Base-by-base conservation (phyloP, 495 filamentous ascomycete species). In the Xylaria curta region DNA sequence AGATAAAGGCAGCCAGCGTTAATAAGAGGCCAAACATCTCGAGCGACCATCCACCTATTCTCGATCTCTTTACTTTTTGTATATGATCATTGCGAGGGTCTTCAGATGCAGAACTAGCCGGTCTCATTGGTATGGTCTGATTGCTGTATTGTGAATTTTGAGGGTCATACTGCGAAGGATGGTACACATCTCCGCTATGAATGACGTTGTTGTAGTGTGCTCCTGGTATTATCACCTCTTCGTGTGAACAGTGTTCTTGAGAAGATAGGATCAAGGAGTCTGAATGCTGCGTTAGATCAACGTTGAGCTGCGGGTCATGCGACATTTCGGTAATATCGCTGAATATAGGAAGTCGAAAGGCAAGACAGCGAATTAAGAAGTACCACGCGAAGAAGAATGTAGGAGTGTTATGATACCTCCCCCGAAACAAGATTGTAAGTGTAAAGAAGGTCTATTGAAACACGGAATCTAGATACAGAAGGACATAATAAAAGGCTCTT, bases 1-100 rank as follows among this genome's bases (percentile, higher is more conserved):
- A 56, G 53, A 56, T 56, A 31, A 56, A 56, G 15, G 53, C 24
- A 56, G 24, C 53, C 15, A 56, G 53, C 12, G 24, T 56, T 56
- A 56, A 56, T 3, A 56, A 15, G 4, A 56, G 31, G 4, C 24
- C 53, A 56, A 31, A 0, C 10, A 56, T 13, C 53, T 56, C 53
- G 31, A 56, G 21, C 1, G 53, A 56, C 53, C 53, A 56, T 56
- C 53, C 53, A 4, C 24, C 31, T 13, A 31, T 26, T 2, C 21
- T 13, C 10, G 12, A 31, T 1, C 53, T 56, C 26, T 3, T 56
- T 31, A 24, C 26, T 56, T 19, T 31, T 0, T 15, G 53, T 56
- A 9, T 24, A 9, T 56, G 53, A 19, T 56, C 53, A 17, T 56
- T 8, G 26, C 1, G 53, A 24, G 53, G 0, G 4, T 56, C 15